A percentile compares a stretch with the other conserved stretches of the same genome.
phyloP scores from a whole-genome alignment of 1,284 basidiomycete species.

The Sphagnurus paluster region DNA sequence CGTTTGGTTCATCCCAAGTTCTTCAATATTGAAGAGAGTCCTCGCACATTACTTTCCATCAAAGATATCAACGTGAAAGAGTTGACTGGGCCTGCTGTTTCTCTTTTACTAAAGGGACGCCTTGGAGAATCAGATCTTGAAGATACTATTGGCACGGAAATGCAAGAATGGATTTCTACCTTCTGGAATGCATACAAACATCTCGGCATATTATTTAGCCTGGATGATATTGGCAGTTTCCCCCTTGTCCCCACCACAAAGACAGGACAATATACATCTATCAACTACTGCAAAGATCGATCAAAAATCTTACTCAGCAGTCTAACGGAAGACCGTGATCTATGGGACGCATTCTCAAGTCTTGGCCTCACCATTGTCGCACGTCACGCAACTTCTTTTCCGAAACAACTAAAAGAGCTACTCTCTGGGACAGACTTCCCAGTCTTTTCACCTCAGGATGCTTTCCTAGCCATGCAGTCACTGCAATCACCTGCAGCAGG shows the following conservation, averaged over 20 bases:
- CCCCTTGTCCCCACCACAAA: conserved; percentile 15
- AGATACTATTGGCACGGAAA: background rate
- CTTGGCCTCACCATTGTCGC: conserved; percentile 13
- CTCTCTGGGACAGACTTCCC: conserved; percentile 14
- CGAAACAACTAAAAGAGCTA: conserved; percentile 4
- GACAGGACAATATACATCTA: conserved; percentile 2
- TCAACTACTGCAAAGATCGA: conserved; percentile 14
- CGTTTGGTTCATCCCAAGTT: conserved; percentile 29
- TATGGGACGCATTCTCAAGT: conserved; percentile 7
- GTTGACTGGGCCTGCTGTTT: conserved; percentile 21
- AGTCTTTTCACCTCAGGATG: background rate
- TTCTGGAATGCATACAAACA: conserved; percentile 26
- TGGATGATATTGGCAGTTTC: conserved; percentile 6
- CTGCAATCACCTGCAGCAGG: background rate
- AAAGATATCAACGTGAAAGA: conserved; percentile 24
- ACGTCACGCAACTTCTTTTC: background rate
- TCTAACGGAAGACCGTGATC: conserved; percentile 12
- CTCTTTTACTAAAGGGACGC: conserved; percentile 22
- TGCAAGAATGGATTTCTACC: conserved; percentile 21
- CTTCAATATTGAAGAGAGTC: background rate
- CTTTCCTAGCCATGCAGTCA: conserved; percentile 6
- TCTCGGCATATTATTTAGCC: conserved; percentile 1
- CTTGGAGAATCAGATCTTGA: conserved; percentile 10
- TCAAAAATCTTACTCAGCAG: conserved; percentile 17
- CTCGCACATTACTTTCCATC: conserved; percentile 16